phyloP scores from a whole-genome alignment of 352 stramenopile genomes.

The Phytophthora ohioensis region DNA sequence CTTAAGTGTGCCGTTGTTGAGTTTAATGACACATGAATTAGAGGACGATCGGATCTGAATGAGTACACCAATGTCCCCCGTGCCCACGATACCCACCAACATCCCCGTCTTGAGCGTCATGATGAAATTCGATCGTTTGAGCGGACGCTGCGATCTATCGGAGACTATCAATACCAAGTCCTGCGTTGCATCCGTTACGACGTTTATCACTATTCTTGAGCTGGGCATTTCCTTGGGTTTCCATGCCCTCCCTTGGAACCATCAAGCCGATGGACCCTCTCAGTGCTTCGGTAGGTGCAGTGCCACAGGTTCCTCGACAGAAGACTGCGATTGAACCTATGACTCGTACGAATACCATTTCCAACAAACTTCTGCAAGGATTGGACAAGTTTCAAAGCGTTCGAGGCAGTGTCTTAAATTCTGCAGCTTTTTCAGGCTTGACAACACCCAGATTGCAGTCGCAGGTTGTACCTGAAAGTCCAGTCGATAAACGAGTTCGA shows the following conservation, averaged over 20 bases:
- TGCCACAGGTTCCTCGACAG: constrained; percentile 31
- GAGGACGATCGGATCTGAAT: constrained; percentile 70
- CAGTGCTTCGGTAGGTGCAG: constrained; percentile 41
- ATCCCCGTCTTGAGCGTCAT: constrained; percentile 67
- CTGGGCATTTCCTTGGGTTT: background rate
- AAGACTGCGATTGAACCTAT: constrained; percentile 50
- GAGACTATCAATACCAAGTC: constrained; percentile 2
- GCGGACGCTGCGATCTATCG: background rate
- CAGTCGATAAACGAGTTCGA: constrained; percentile 45
- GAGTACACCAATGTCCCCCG: constrained; percentile 62
- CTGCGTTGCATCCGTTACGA: constrained; percentile 24
- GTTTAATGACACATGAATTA: constrained; percentile 76
- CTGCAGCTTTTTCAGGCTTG: constrained; percentile 29
- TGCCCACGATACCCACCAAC: constrained; percentile 62
- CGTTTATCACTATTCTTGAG: constrained; percentile 21
- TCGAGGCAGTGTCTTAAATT: constrained; percentile 35
- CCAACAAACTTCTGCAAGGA: constrained; percentile 41
- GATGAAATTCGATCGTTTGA: constrained; percentile 17
- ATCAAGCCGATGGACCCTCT: constrained; percentile 49
- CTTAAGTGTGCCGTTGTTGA: constrained; percentile 66
- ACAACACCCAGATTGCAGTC: constrained; percentile 39
- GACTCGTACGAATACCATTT: constrained; percentile 53
- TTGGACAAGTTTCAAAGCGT: constrained; percentile 37
- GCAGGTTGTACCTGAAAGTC: constrained; percentile 48
- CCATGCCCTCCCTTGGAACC: constrained; percentile 30